A percentile compares a stretch with the other conserved stretches of the same genome.
phyloP scores from a whole-genome alignment of 192 early-diverging fungal species.

The Umbelopsis sp. region DNA sequence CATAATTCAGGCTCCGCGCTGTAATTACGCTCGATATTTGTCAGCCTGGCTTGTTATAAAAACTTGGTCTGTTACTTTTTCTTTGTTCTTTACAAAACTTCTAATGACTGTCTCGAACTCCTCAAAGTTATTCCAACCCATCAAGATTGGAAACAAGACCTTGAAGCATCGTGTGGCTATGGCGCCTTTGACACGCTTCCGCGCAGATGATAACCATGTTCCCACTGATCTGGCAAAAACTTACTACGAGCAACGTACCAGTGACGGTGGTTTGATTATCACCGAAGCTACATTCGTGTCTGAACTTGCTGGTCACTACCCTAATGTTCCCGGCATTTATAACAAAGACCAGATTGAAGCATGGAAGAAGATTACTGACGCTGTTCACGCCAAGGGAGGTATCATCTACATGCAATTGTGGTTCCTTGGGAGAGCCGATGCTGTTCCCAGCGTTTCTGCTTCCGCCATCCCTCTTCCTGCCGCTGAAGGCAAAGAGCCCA shows the following conservation, averaged over 20 bases:
- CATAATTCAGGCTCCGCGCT: too few species aligned
- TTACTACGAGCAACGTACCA: conserved; percentile 31
- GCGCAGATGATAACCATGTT: conserved; percentile 18
- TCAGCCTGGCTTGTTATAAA: not conserved
- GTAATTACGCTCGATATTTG: not conserved
- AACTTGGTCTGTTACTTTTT: not conserved
- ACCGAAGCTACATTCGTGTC: conserved; percentile 22
- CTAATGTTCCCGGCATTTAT: conserved; percentile 37
- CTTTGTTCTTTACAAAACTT: not conserved
- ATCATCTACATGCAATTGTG: conserved; percentile 61
- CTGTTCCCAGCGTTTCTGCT: conserved; percentile 21
- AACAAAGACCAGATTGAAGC: conserved; percentile 43
- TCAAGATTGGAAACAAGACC: conserved; percentile 20
- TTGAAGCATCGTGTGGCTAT: conserved; percentile 27
- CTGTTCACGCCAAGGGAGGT: conserved; percentile 59
- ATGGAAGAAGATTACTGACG: conserved; percentile 57
- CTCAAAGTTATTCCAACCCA: conserved; percentile 23
- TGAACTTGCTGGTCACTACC: conserved; percentile 24
- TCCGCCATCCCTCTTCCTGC: conserved; percentile 19
- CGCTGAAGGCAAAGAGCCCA: conserved; percentile 17
- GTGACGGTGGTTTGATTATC: conserved; percentile 20
- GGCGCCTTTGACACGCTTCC: conserved; percentile 26
- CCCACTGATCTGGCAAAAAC: conserved; percentile 15
- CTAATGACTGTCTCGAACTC: not conserved
- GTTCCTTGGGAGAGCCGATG: conserved; percentile 33